These are phyloP conservation scores for Tuber melanosporum DNA, from an alignment of 495 filamentous ascomycete genomes.

Conservation along the genomic window DNA sequence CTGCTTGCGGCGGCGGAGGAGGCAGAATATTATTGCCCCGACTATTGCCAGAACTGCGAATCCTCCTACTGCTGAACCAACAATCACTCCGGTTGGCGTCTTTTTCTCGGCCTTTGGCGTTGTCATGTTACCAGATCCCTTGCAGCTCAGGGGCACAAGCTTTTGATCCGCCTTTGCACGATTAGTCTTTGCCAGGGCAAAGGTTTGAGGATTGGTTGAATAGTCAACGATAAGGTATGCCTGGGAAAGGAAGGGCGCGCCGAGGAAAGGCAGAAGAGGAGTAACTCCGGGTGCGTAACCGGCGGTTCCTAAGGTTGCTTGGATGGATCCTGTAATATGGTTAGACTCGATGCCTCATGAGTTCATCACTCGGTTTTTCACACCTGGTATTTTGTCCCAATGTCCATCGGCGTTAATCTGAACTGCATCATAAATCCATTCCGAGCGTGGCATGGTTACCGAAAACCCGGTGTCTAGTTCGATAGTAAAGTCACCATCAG, in stretches of 20 bases:
- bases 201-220: slow-evolving; percentile 13
- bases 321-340: slow-evolving; percentile 13
- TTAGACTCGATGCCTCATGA: background rate
- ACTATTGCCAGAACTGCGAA: slow-evolving; percentile 13
- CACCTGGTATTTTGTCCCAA: slow-evolving; percentile 27
- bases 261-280: slow-evolving; percentile 32
- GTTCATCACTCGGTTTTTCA: background rate
- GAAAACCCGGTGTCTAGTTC: slow-evolving; percentile 22
- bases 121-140: background rate
- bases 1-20: slow-evolving; percentile 20
- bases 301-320: slow-evolving; percentile 34
- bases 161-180: background rate
- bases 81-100: slow-evolving; percentile 22
- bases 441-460: slow-evolving; percentile 23
- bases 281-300: slow-evolving; percentile 22
- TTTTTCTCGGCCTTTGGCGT: background rate
- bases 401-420: slow-evolving; percentile 10
- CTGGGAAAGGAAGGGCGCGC: slow-evolving; percentile 36
- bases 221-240: slow-evolving; percentile 39
- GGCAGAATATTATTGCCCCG: slow-evolving; percentile 15
- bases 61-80: slow-evolving; percentile 32
- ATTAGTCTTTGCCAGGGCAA: slow-evolving; percentile 23
- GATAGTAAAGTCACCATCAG: slow-evolving; percentile 25
- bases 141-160: slow-evolving; percentile 19
- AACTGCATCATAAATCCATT: slow-evolving; percentile 26